Conservation (phyloP, 2,329 filamentous ascomycete genomes). For the Alternaria consortialis region DNA sequence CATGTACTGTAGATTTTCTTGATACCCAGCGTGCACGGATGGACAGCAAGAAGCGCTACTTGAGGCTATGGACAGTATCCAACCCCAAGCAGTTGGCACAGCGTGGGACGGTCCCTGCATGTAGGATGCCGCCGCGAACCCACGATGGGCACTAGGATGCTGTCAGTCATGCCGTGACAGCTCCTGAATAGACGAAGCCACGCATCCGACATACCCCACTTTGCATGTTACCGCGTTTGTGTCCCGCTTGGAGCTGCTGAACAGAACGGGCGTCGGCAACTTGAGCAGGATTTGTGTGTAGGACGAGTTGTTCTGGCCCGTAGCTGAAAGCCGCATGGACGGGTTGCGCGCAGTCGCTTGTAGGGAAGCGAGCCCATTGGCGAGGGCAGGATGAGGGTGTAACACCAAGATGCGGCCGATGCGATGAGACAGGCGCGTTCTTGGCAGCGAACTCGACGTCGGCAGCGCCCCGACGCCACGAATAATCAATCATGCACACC, state of each 20-base stretch:
- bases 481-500: constrained; percentile 35
- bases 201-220: constrained; percentile 5
- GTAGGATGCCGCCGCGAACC: constrained; percentile 15
- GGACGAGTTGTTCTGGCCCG: not conserved
- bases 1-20: constrained; percentile 5
- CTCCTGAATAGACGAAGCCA: constrained; percentile 16
- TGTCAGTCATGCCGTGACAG: constrained; percentile 11
- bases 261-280: not conserved
- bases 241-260: constrained; percentile 5
- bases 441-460: constrained; percentile 26
- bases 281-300: not conserved
- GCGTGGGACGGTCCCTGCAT: constrained; percentile 18
- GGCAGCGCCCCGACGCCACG: constrained; percentile 36
- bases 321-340: not conserved
- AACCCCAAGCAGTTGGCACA: not conserved
- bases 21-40: constrained; percentile 3
- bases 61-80: not conserved
- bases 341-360: constrained; percentile 2
- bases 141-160: constrained; percentile 9
- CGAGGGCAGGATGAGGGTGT: constrained; percentile 2
- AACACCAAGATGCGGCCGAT: constrained; percentile 18
- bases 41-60: not conserved
- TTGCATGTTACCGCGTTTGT: not conserved
- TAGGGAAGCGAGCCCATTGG: constrained; percentile 12
- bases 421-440: constrained; percentile 23